phyloP scores from a whole-genome alignment of 306 rosid genomes.

The Lupinus albus region DNA sequence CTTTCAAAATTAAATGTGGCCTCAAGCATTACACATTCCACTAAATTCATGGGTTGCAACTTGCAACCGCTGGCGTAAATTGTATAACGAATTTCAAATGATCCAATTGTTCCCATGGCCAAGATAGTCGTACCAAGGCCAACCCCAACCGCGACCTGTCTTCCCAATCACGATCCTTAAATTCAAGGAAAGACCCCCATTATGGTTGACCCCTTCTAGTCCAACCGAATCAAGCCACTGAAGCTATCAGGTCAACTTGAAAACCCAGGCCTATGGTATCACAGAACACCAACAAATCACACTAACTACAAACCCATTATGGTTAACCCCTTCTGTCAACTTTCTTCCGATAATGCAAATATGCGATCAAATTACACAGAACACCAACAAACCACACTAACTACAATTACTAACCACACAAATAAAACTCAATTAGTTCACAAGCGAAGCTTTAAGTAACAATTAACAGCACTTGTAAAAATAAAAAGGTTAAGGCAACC shows the following conservation, averaged over 20 bases:
- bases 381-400: constrained; percentile 21
- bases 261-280: neutral
- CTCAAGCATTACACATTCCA: constrained; percentile 9
- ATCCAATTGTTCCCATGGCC: no score
- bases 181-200: no score
- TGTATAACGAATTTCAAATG: neutral
- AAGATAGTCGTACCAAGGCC: no score
- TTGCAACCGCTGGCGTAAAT: constrained; percentile 17
- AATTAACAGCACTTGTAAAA: neutral
- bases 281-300: constrained; percentile 30
- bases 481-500: constrained; percentile 48
- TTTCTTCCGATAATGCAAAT: constrained; percentile 1
- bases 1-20: constrained; percentile 15
- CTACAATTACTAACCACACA: neutral
- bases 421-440: constrained; percentile 23
- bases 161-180: no score
- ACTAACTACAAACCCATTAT: neutral
- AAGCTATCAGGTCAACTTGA: no score
- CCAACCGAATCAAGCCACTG: no score
- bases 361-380: neutral
- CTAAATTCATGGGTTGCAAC: constrained; percentile 12
- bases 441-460: neutral
- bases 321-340: no score
- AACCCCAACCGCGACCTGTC: no score
- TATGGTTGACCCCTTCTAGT: no score